phyloP scores from a whole-genome alignment of 1,139 yeast genomes.

The Trichomonascaceae sp. region DNA sequence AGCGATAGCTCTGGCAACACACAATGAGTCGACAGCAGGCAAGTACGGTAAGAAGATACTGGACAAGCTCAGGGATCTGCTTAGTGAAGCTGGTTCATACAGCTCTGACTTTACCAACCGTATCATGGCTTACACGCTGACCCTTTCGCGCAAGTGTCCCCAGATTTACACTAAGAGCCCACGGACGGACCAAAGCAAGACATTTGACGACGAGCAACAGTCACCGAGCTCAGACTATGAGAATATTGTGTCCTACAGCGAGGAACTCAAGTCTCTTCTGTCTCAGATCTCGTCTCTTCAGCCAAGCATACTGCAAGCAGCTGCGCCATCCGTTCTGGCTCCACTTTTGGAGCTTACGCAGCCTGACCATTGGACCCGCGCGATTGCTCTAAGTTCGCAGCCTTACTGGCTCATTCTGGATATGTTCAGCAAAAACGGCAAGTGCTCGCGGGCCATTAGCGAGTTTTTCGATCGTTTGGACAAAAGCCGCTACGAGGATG shows the following conservation, averaged over 20 bases:
- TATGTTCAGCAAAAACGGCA: conserved; percentile 36
- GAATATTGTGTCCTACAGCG: conserved; percentile 23
- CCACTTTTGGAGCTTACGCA: conserved; percentile 43
- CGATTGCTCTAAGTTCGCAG: conserved; percentile 23
- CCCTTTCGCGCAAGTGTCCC: conserved; percentile 16
- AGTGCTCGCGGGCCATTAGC: neutral
- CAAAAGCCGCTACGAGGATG: no score
- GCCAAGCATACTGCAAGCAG: conserved; percentile 8
- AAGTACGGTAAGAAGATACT: conserved; percentile 5
- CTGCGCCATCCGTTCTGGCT: conserved; percentile 20
- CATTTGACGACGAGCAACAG: no score
- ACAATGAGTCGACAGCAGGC: conserved; percentile 7
- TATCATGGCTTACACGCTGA: conserved; percentile 14
- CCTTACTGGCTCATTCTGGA: conserved; percentile 55
- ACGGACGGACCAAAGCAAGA: no score
- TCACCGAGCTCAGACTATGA: no score
- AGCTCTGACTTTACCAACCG: conserved; percentile 22
- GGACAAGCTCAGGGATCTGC: conserved; percentile 3
- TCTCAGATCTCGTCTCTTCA: conserved; percentile 6
- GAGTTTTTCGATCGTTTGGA: neutral
- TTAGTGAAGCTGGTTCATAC: conserved; percentile 15
- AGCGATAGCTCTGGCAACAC: conserved; percentile 11
- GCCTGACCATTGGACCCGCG: conserved; percentile 36
- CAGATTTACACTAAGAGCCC: no score
- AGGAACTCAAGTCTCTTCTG: conserved; percentile 25